Evolutionary conservation across 176 grass and related monocot species (phyloP), one percentile per base, ranked within the genome.

Genomic region (Aegilops speltoides): DNA sequence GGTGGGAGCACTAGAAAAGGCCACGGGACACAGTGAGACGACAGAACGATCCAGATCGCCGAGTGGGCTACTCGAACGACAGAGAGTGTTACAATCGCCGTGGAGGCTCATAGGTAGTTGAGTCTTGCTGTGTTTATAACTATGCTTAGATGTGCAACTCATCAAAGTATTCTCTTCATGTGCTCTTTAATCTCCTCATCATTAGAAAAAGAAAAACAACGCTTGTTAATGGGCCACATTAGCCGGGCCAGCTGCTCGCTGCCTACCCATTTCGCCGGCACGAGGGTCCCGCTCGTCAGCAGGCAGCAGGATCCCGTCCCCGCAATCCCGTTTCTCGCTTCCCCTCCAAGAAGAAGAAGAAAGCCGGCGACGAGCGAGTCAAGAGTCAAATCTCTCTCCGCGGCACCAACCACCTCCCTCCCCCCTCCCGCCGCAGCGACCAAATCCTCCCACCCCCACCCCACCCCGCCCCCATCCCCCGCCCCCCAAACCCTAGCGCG

Each of bases 401-500:
- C 25, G 43, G 31, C 68, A 84, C 81, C 28, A 37, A 32, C 71
- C 77, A 78, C 36, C 61, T 5, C 46, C 68, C 24, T 43, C 78
- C 38, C 68, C 17, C 34, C 9, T 40, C 69, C 6, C 69, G 68
- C 20, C 36, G 69, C 22, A 34, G 73, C 17, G 54, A 59, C 56
- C 79, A 12, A 46, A 57, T 20, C 32, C 48, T 19, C 46, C 41
- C 72, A 2, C 5, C 37, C 60, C 69, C 24, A 45, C 37, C 60
- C 69, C 24, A 45, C 38, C 40, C 29, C 29, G 29, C 38, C 38
- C 38, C 38, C 2, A 2, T 9, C 38, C 38, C 45, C 43, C 43
- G 40, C 40, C 40, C 32, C 32, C 41, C 54, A 40, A 79, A 72
- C 78, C 83, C 86, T 84, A 91, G 56, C 62, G 25, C 45, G 25